Base-by-base conservation (phyloP, 2,329 filamentous ascomycete genomes). In the Tolypocladium cylindrosporum region DNA sequence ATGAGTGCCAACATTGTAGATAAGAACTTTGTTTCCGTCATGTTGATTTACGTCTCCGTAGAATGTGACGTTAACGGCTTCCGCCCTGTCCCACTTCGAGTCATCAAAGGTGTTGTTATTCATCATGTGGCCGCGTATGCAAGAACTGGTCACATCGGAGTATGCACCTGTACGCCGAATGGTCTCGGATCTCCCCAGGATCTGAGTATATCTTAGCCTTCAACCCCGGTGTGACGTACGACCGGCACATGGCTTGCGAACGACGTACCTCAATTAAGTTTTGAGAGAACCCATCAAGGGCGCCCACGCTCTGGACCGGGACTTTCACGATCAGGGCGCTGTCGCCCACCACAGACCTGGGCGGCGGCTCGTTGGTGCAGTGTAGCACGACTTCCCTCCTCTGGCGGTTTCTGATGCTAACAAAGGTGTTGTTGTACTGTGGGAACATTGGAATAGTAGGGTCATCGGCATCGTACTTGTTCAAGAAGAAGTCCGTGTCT, bases 111-210 rank as follows among this genome's bases (percentile, higher is more conserved):
- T 55, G 14, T 51, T 41, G 16, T 59, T 43, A 36, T 57, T 55
- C 58, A 42, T 59, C 58, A 59, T 59, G 37, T 57, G 57, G 51
- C 55, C 58, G 6, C 58, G 58, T 21, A 59, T n/a, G 34, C 58
- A 59, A 21, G 58, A 57, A 42, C 51, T 59, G 13, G 58, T 59
- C 6, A 59, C 58, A 34, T 59, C 58, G 10, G 58, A 19, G 21
- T 59, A 59, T 4, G 40, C 42, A 2, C 58, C 58, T 8, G 55
- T 55, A 11, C 55, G 58, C 27, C 54, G 54, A 41, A 59, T 55
- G 24, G 50, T 55, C 31, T 51, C 53, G 24, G 58, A 59, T 42
- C 54, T 31, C 1, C 58, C 55, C 8, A 59, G 58, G 37, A 59
- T 59, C 58, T 59, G 21, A 14, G 7, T 16, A 14, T 11, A 24